Base-by-base conservation (phyloP, 495 filamentous ascomycete genomes). In the Penicilliopsis zonata region DNA sequence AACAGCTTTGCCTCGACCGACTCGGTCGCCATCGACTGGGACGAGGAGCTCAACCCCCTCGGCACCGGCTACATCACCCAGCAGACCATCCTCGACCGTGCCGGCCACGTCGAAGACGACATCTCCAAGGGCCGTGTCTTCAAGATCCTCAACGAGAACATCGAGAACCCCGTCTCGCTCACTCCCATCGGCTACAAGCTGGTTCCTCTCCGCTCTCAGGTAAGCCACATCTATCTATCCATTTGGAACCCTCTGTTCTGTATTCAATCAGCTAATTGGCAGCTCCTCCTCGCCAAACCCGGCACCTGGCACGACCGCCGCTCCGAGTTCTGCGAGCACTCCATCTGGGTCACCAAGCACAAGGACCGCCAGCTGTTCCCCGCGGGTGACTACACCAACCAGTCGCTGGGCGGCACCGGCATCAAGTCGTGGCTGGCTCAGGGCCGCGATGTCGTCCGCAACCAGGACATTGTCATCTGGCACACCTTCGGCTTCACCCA, bases 401-500 rank as follows among this genome's bases (percentile, higher is more conserved):
- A 63, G 29, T 57, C 58, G 0, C 54, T 53, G 4, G 56, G 51
- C 10, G 34, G 36, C 2, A 45, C 67, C 7, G 40, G 50, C 39
- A 48, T 59, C 4, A 30, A 50, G 4, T 52, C 55, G 25, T 40
- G 64, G 65, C n/a, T n/a, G n/a, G 69, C 67, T 3, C 46, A 45
- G 3, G 57, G 72, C 8, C 51, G 61, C 10, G 72, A 76, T 13
- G 48, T 51, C 24, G 69, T 76, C 30, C 51, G 55, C 3, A 70
- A 72, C 43, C 52, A 50, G 16, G 65, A 74, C 37, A 59, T 72
- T 27, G 72, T 76, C 4, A 58, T 69, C 29, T 76, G 68, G 47
- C 36, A 75, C 6, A 67, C 72, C 40, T 76, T 76, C 34, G 72
- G 72, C 10, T 53, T 76, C 30, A 72, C 72, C 17, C 72, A 76